Conservation (phyloP, 2,329 filamentous ascomycete genomes). For the Aspergillus floridensis region DNA sequence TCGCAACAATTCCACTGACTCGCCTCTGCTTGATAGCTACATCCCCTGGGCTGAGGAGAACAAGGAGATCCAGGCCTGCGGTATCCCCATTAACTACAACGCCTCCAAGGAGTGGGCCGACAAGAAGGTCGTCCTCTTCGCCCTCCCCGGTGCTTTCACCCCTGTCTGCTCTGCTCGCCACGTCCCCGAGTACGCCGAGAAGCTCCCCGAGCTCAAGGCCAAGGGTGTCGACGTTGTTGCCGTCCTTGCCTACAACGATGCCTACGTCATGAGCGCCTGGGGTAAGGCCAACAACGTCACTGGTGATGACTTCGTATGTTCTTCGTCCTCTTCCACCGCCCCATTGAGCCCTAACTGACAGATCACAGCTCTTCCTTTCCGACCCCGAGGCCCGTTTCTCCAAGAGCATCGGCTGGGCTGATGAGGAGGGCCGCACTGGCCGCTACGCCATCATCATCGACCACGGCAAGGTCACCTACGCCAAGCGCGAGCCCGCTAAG, state of each 20-base stretch:
- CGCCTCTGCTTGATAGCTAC: conserved; percentile 53
- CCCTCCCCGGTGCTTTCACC: conserved; percentile 75
- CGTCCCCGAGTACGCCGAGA: conserved; percentile 75
- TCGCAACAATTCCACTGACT: conserved; percentile 9
- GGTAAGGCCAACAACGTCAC: conserved; percentile 80
- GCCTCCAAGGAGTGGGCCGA: conserved; percentile 72
- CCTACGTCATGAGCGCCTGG: conserved; percentile 85
- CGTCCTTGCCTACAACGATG: conserved; percentile 80
- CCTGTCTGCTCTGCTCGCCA: conserved; percentile 80
- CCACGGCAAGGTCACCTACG: conserved; percentile 79
- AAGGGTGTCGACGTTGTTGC: conserved; percentile 83
- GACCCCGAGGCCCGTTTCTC: conserved; percentile 72
- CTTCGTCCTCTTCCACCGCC: background rate
- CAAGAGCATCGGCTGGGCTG: conserved; percentile 73
- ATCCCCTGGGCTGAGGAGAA: conserved; percentile 71
- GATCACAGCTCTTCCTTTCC: conserved; percentile 66
- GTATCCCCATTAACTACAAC: conserved; percentile 72
- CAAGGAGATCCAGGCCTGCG: conserved; percentile 69
- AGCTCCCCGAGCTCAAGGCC: conserved; percentile 66
- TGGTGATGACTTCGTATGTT: conserved; percentile 64
- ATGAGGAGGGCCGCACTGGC: conserved; percentile 68
- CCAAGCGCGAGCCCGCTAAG: conserved; percentile 64
- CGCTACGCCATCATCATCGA: conserved; percentile 80
- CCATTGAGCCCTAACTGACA: background rate
- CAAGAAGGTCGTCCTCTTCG: conserved; percentile 70